Evolutionary conservation across 306 rosid species (phyloP).

Genomic region (Glycyrrhiza uralensis): DNA sequence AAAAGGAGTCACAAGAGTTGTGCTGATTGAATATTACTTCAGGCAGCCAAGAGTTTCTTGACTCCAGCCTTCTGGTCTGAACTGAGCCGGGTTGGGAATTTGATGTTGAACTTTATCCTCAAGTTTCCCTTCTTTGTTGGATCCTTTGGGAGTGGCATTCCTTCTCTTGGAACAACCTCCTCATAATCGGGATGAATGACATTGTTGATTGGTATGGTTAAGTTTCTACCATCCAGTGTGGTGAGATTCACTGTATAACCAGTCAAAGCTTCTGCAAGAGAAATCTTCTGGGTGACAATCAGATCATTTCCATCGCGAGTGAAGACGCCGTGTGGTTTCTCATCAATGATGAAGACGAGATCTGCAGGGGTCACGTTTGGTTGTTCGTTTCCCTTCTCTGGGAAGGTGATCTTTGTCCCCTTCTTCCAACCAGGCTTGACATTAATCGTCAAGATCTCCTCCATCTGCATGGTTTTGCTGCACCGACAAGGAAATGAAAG

Average conservation of each 20-base stretch:
- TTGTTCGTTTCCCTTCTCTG: conserved; percentile 60
- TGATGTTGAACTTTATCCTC: conserved; percentile 52
- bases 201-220: conserved; percentile 39
- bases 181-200: conserved; percentile 50
- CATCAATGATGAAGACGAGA: conserved; percentile 50
- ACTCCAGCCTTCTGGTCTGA: conserved; percentile 57
- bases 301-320: conserved; percentile 50
- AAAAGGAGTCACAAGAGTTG: background rate
- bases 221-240: conserved; percentile 49
- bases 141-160: conserved; percentile 55
- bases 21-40: background rate
- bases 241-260: conserved; percentile 49
- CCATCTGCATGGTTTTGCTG: conserved; percentile 30
- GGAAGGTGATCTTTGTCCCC: conserved; percentile 65
- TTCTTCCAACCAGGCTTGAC: conserved; percentile 64
- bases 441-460: conserved; percentile 45
- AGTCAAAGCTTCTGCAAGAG: conserved; percentile 46
- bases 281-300: conserved; percentile 34
- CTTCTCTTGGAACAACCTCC: conserved; percentile 50
- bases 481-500: conserved; percentile 4
- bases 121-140: conserved; percentile 52
- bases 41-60: conserved; percentile 47
- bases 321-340: conserved; percentile 46
- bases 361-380: conserved; percentile 49
- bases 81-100: conserved; percentile 50